A percentile compares a stretch with the other conserved stretches of the same genome.
These are phyloP conservation scores for Trichosporon asahii DNA, from an alignment of 1,284 basidiomycete species.

Conservation along the genomic window DNA sequence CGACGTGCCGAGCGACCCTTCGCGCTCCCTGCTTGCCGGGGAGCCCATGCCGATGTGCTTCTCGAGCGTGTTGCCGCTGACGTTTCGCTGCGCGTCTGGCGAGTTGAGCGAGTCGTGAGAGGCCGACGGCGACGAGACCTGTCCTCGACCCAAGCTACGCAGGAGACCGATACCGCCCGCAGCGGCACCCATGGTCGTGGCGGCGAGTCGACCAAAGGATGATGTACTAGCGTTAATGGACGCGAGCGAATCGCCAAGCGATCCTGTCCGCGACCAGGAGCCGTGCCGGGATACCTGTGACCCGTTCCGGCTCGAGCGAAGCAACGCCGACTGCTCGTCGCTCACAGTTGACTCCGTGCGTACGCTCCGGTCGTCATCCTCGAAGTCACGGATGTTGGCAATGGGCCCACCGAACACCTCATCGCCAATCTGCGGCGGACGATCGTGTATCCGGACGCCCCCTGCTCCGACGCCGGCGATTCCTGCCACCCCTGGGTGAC, in stretches of 20 bases:
- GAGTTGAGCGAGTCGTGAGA: constrained; percentile 3
- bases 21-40: not conserved
- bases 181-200: not conserved
- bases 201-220: constrained; percentile 11
- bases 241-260: not conserved
- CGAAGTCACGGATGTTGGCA: constrained; percentile 1
- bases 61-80: constrained; percentile 26
- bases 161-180: constrained; percentile 17
- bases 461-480: not conserved
- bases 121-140: not conserved
- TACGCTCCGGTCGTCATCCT: not conserved
- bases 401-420: not conserved
- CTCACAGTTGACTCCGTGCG: not conserved
- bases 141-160: constrained; percentile 18
- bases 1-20: not conserved
- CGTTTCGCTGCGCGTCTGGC: constrained; percentile 14
- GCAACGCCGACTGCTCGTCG: constrained; percentile 9
- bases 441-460: not conserved
- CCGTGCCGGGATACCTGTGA: not conserved
- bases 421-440: not conserved
- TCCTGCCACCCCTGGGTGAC: not conserved
- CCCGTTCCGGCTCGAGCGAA: not conserved
- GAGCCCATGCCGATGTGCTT: constrained; percentile 17
- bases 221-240: not conserved
- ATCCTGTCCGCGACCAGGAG: not conserved